These are phyloP conservation scores for Ascochyta clinopodiicola DNA, from an alignment of 2,329 filamentous ascomycete species.

Conservation along the genomic window DNA sequence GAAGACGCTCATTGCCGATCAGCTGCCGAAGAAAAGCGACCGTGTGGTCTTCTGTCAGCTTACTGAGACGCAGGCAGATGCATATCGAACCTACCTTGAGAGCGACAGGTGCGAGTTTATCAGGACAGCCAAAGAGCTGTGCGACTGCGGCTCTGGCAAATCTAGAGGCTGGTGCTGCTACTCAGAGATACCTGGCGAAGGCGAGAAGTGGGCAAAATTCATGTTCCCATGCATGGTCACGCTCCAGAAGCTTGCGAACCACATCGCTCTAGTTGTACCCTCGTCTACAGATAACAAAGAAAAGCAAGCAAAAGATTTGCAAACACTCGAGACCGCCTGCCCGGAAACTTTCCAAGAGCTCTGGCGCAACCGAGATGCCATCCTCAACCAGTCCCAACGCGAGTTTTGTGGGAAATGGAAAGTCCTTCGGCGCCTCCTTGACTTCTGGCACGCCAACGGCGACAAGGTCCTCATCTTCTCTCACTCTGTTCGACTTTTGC, in stretches of 20 bases:
- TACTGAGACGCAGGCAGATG: constrained; percentile 78
- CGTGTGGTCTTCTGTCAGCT: constrained; percentile 94
- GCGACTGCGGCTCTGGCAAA: constrained; percentile 71
- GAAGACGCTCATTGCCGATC: constrained; percentile 89
- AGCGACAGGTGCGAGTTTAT: constrained; percentile 74
- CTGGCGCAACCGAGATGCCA: constrained; percentile 76
- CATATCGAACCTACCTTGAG: constrained; percentile 82
- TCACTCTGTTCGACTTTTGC: constrained; percentile 84
- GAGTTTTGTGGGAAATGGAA: constrained; percentile 98
- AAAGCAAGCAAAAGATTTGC: constrained; percentile 79
- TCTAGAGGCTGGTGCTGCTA: constrained; percentile 85
- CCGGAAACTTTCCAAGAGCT: constrained; percentile 78
- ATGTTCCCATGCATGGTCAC: constrained; percentile 86
- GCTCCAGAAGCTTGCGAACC: constrained; percentile 88
- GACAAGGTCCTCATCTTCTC: constrained; percentile 97
- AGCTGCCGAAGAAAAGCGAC: constrained; percentile 93
- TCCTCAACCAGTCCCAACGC: constrained; percentile 81
- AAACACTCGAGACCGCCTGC: constrained; percentile 74
- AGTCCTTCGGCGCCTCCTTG: constrained; percentile 82
- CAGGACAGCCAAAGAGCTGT: constrained; percentile 69
- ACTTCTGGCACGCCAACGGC: constrained; percentile 86
- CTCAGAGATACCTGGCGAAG: constrained; percentile 58
- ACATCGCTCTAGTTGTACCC: constrained; percentile 87
- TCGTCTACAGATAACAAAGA: constrained; percentile 66
- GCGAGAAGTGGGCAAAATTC: constrained; percentile 72